phyloP scores from a whole-genome alignment of 306 rosid genomes.

The Pachyrhizus erosus region DNA sequence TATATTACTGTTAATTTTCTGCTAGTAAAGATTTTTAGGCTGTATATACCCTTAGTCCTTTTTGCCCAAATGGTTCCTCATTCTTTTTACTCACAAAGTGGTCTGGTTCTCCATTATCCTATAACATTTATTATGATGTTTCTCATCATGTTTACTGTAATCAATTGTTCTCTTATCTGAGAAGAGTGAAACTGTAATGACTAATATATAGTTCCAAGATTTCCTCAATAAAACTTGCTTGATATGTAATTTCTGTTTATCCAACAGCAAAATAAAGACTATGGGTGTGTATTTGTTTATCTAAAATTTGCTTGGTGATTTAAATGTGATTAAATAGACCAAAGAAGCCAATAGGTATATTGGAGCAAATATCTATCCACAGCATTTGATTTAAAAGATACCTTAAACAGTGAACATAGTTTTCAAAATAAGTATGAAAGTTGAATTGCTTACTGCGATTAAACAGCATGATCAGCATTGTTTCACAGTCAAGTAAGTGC shows the following conservation, averaged over 20 bases:
- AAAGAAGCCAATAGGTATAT: neutral
- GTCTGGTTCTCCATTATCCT: constrained; percentile 24
- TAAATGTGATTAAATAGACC: constrained; percentile 9
- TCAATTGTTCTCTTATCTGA: constrained; percentile 10
- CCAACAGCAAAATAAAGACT: neutral
- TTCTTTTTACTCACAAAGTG: constrained; percentile 6
- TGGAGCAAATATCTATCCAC: constrained; percentile 7
- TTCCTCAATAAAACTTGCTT: constrained; percentile 12
- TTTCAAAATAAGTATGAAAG: neutral
- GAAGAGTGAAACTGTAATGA: constrained; percentile 6
- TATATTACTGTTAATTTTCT: constrained; percentile 30
- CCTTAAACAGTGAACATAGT: constrained; percentile 11
- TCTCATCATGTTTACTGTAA: constrained; percentile 15
- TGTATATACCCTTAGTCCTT: neutral
- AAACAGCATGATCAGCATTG: constrained; percentile 30
- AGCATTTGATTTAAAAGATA: constrained; percentile 16
- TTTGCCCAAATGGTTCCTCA: neutral
- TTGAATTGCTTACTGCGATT: neutral
- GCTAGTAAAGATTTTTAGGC: neutral
- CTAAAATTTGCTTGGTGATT: neutral
- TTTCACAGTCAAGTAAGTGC: constrained; percentile 26
- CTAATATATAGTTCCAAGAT: constrained; percentile 10
- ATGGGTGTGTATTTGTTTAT: constrained; percentile 8
- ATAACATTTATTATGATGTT: constrained; percentile 18
- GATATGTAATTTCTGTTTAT: constrained; percentile 14